Conservation (phyloP, 352 stramenopile genomes). For the Pythium aristosporum region DNA sequence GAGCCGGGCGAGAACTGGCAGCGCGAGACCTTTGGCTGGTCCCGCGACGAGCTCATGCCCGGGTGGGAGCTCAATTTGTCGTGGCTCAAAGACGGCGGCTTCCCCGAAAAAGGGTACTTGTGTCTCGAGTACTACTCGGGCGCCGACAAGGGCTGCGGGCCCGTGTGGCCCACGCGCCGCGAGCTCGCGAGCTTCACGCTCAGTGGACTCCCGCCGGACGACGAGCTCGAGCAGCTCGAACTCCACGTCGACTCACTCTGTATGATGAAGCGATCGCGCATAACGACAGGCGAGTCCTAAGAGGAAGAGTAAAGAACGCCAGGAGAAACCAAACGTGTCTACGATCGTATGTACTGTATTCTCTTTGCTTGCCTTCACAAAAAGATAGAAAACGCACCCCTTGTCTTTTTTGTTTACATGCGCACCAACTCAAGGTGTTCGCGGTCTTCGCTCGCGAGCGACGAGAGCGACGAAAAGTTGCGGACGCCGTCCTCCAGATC, state of each 20-base stretch:
- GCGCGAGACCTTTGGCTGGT: slow-evolving; percentile 74
- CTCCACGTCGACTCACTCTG: slow-evolving; percentile 57
- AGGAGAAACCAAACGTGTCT: background rate
- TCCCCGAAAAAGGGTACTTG: slow-evolving; percentile 75
- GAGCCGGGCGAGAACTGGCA: slow-evolving; percentile 84
- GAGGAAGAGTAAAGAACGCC: too few species aligned
- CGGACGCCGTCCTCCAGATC: slow-evolving; percentile 28
- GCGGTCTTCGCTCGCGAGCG: slow-evolving; percentile 29
- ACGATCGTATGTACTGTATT: too few species aligned
- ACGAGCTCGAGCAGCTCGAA: slow-evolving; percentile 45
- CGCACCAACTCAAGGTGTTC: slow-evolving; percentile 37
- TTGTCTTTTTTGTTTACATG: slow-evolving; percentile 28
- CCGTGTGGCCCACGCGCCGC: slow-evolving; percentile 62
- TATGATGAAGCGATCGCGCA: slow-evolving; percentile 34
- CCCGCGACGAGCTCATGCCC: slow-evolving; percentile 69
- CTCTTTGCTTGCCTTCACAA: too few species aligned
- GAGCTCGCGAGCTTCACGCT: slow-evolving; percentile 57
- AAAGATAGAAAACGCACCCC: too few species aligned
- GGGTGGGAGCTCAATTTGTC: slow-evolving; percentile 81
- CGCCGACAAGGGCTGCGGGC: slow-evolving; percentile 65
- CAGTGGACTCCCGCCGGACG: slow-evolving; percentile 38
- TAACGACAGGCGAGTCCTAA: background rate
- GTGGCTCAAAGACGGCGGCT: slow-evolving; percentile 78
- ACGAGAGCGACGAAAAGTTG: slow-evolving; percentile 47
- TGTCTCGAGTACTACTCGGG: slow-evolving; percentile 80